A percentile compares a stretch with the other conserved stretches of the same genome.
These are phyloP conservation scores for Solanum gandarillasii DNA, from an alignment of 257 asterid genomes.

Conservation along the genomic window DNA sequence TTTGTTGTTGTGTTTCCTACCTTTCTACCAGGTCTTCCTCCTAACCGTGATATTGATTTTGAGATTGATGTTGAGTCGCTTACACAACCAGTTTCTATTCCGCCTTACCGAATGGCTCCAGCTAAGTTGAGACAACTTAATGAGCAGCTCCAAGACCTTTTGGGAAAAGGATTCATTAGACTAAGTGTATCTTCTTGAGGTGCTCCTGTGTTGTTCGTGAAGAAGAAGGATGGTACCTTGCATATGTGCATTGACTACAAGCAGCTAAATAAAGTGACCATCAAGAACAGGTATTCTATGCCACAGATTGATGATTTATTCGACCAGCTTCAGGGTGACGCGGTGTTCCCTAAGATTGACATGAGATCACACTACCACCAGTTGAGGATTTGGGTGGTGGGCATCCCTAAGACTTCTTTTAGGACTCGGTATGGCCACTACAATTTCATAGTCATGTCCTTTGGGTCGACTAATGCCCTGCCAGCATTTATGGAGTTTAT, in stretches of 20 bases:
- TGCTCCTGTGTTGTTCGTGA: neutral
- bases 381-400: neutral
- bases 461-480: neutral
- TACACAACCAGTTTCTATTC: too few relatives aligned
- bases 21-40: too few relatives aligned
- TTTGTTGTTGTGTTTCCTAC: too few relatives aligned
- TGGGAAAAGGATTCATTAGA: neutral
- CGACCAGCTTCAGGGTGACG: neutral
- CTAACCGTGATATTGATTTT: too few relatives aligned
- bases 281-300: neutral
- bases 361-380: neutral
- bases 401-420: neutral
- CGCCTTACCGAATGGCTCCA: neutral
- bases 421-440: neutral
- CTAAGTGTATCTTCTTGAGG: neutral
- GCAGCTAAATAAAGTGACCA: neutral
- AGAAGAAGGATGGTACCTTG: neutral
- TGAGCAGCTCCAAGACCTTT: neutral
- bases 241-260: neutral
- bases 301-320: neutral
- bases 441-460: neutral
- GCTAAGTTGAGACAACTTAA: neutral
- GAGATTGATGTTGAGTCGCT: too few relatives aligned
- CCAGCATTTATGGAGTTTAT: neutral
- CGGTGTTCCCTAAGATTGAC: neutral